phyloP scores from a whole-genome alignment of 2,329 filamentous ascomycete genomes.

The Penicillium verrucosum region DNA sequence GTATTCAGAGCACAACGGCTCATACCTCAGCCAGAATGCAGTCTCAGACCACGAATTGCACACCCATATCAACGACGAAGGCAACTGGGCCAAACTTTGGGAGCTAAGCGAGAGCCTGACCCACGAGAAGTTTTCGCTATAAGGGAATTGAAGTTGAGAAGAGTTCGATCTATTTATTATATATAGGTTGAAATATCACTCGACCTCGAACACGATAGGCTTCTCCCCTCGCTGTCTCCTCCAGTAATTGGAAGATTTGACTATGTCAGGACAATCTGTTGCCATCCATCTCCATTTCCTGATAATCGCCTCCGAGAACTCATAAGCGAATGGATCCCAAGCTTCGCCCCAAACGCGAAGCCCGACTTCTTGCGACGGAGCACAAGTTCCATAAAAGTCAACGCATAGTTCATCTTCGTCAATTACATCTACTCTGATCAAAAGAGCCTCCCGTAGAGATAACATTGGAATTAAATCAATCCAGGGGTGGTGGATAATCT shows the following conservation, averaged over 20 bases:
- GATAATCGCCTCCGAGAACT: slow-evolving; percentile 28
- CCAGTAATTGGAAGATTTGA: slow-evolving; percentile 28
- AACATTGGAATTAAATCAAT: slow-evolving; percentile 29
- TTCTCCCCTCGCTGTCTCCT: slow-evolving; percentile 23
- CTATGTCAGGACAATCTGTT: slow-evolving; percentile 24
- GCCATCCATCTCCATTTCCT: slow-evolving; percentile 28
- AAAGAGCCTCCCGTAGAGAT: slow-evolving; percentile 24
- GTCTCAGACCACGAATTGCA: slow-evolving; percentile 26
- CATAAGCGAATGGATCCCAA: slow-evolving; percentile 30
- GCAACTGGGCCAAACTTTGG: slow-evolving; percentile 30
- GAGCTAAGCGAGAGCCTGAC: slow-evolving; percentile 30
- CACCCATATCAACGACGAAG: slow-evolving; percentile 19
- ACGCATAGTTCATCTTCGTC: slow-evolving; percentile 26
- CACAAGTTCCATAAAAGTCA: slow-evolving; percentile 18
- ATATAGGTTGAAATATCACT: background rate
- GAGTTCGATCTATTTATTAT: background rate
- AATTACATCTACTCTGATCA: slow-evolving; percentile 12
- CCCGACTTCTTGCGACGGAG: slow-evolving; percentile 10
- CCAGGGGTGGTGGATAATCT: slow-evolving; percentile 29
- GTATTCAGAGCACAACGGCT: slow-evolving; percentile 3
- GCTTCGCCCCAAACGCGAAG: slow-evolving; percentile 31
- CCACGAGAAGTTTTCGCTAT: slow-evolving; percentile 24
- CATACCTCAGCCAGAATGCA: slow-evolving; percentile 19
- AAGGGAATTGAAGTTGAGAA: background rate
- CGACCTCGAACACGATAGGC: background rate